Evolutionary conservation across 805 yeast genomes (phyloP).

Genomic region (Komagataella pastoris): DNA sequence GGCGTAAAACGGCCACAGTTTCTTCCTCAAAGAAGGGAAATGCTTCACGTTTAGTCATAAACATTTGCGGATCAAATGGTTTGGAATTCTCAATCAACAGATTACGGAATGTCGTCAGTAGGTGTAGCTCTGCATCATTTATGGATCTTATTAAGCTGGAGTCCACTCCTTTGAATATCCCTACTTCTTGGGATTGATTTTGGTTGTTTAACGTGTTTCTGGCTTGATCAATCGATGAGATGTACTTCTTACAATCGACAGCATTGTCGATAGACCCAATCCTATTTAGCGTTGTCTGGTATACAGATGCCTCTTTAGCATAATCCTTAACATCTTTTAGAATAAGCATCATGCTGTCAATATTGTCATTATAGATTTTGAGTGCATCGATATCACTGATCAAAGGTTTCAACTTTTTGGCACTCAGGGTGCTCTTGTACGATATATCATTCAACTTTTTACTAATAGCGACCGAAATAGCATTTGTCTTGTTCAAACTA

Average conservation of each 20-base stretch:
- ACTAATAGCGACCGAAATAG: slow-evolving; percentile 40
- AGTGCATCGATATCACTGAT: slow-evolving; percentile 46
- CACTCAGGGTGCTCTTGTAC: slow-evolving; percentile 16
- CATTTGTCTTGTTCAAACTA: slow-evolving; percentile 45
- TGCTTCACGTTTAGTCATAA: slow-evolving; percentile 24
- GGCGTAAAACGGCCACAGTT: slow-evolving; percentile 20
- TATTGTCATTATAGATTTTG: slow-evolving; percentile 39
- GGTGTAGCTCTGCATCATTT: slow-evolving; percentile 38
- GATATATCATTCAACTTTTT: slow-evolving; percentile 41
- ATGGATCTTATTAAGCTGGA: slow-evolving; percentile 45
- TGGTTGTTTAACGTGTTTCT: slow-evolving; percentile 19
- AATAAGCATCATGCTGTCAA: slow-evolving; percentile 37
- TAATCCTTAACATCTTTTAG: slow-evolving; percentile 33
- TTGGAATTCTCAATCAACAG: slow-evolving; percentile 23
- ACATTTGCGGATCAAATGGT: slow-evolving; percentile 31
- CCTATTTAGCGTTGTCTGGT: slow-evolving; percentile 17
- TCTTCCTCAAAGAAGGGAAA: slow-evolving; percentile 25
- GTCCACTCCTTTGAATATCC: slow-evolving; percentile 54
- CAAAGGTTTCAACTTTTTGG: slow-evolving; percentile 58
- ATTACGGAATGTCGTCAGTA: slow-evolving; percentile 35
- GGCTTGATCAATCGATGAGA: slow-evolving; percentile 1
- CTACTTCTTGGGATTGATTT: slow-evolving; percentile 21
- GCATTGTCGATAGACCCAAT: neutral
- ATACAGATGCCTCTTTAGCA: slow-evolving; percentile 28
- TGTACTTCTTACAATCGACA: neutral